A percentile compares a stretch with the other conserved stretches of the same genome.
Conservation (phyloP, 2,329 filamentous ascomycete species). For the Coleophoma cylindrospora region DNA sequence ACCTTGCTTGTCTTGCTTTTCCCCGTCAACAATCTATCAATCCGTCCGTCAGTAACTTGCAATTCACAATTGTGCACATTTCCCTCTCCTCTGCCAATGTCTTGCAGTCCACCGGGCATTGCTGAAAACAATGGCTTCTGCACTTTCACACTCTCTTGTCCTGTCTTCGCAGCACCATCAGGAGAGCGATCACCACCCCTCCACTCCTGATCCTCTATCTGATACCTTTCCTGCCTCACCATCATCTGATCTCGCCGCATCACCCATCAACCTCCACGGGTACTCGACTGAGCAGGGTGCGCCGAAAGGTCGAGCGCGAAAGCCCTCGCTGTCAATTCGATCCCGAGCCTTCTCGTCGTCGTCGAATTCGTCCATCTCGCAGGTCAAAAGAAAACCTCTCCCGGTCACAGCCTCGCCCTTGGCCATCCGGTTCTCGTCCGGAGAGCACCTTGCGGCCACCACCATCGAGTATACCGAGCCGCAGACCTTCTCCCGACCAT, state of each 20-base stretch:
- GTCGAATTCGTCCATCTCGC: constrained; percentile 14
- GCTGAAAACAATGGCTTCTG: constrained; percentile 19
- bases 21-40: constrained; percentile 2
- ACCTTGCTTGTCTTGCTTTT: background rate
- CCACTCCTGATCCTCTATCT: constrained; percentile 12
- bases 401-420: constrained; percentile 49
- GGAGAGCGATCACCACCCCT: constrained; percentile 11
- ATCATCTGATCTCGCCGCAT: constrained; percentile 18
- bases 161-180: no score
- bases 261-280: constrained; percentile 5
- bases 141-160: background rate
- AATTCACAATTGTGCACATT: constrained; percentile 13
- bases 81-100: constrained; percentile 17
- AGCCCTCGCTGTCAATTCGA: constrained; percentile 13
- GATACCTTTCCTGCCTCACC: constrained; percentile 25
- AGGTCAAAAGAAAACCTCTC: constrained; percentile 55
- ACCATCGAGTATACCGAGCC: constrained; percentile 33
- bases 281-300: constrained; percentile 3
- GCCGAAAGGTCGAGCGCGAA: constrained; percentile 8
- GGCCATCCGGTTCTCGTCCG: constrained; percentile 42
- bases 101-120: constrained; percentile 9
- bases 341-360: constrained; percentile 18
- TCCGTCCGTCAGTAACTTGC: constrained; percentile 8
- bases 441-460: constrained; percentile 27
- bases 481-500: constrained; percentile 50